Evolutionary conservation across 2,329 filamentous ascomycete species (phyloP).

Genomic region (Colletotrichum sp.): DNA sequence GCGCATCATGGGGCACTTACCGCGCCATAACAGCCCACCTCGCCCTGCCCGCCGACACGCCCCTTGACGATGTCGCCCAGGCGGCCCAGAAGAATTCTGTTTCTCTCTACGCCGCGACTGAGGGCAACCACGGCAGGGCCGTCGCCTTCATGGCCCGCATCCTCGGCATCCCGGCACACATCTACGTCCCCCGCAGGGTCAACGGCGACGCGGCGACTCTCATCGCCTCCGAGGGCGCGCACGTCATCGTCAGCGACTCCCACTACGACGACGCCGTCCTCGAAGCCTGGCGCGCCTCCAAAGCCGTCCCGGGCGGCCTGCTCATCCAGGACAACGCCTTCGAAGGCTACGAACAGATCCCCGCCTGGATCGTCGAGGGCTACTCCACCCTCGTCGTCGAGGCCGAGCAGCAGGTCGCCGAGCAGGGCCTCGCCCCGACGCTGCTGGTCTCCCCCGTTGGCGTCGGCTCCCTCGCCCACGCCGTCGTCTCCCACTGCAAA

Average conservation of each 20-base stretch:
- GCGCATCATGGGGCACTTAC: slow-evolving; percentile 76
- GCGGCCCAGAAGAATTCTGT: slow-evolving; percentile 38
- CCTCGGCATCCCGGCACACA: slow-evolving; percentile 57
- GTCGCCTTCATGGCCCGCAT: slow-evolving; percentile 71
- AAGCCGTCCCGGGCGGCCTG: slow-evolving; percentile 45
- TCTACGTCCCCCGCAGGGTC: slow-evolving; percentile 70
- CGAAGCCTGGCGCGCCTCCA: slow-evolving; percentile 48
- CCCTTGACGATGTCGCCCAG: slow-evolving; percentile 46
- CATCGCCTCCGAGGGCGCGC: slow-evolving; percentile 68
- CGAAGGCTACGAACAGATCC: slow-evolving; percentile 69
- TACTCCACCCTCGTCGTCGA: slow-evolving; percentile 77
- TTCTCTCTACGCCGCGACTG: slow-evolving; percentile 68
- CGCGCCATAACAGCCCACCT: slow-evolving; percentile 56
- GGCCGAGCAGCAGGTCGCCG: slow-evolving; percentile 61
- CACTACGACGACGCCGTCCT: slow-evolving; percentile 69
- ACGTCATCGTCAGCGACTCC: slow-evolving; percentile 42
- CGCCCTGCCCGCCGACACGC: slow-evolving; percentile 43
- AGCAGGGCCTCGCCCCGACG: slow-evolving; percentile 38
- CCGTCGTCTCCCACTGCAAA: slow-evolving; percentile 71
- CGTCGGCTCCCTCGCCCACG: slow-evolving; percentile 75
- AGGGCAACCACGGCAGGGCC: slow-evolving; percentile 80
- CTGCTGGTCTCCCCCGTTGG: slow-evolving; percentile 71
- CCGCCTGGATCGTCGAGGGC: slow-evolving; percentile 78
- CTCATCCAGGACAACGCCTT: slow-evolving; percentile 75
- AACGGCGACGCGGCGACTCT: slow-evolving; percentile 53